Evolutionary conservation across 1,139 yeast genomes (phyloP), one percentile per base, ranked within the genome.

Genomic region (Lodderomyces parapsilosis): DNA sequence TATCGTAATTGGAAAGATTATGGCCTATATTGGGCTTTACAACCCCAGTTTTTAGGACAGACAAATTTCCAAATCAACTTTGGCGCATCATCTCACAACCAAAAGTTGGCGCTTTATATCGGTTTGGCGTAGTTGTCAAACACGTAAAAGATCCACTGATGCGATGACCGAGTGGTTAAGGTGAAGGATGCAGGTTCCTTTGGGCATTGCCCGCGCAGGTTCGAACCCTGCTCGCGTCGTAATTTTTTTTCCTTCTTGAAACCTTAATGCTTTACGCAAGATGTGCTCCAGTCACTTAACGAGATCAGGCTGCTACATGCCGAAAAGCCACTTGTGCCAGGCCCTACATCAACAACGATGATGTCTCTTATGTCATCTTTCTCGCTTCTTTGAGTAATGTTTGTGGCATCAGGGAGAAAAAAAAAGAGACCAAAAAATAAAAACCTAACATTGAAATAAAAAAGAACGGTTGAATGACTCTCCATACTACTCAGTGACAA

Each of bases 161-260:
- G 69, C 72, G 73, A 68, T 71, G 76, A 74, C 76, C 76, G 76
- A 71, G 76, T 70, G 76, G 76, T 71, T 71, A 71, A 71, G 76
- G 76, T 74, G 77, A 62, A 58, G 73, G 76, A 67, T 71, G 76
- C 77, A 71, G 77, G 76, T 67, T 36, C 23, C 14, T 19, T 6
- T 71, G 76, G 75, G 76, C 66, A 67, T 59, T 64, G 72, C 75
- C 75, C 75, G 69, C 77, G 76, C 75, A 71, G 76, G 77, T 71
- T 71, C 77, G 76, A 71, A 65, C 71, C 77, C 76, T 71, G 76
- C 74, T 67, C 72, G 71, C 68, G 74, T 68, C 76, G 76, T 51
- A 3, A 55, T 53, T 52, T 54, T 57, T 62, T 45, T 40, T 27
- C n/a, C n/a, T 27, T 35, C 30, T 35, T 40, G n/a, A n/a, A n/a